These are phyloP conservation scores for Cyberlindnera galapagoensis DNA, from an alignment of 805 yeast species.

Conservation along the genomic window DNA sequence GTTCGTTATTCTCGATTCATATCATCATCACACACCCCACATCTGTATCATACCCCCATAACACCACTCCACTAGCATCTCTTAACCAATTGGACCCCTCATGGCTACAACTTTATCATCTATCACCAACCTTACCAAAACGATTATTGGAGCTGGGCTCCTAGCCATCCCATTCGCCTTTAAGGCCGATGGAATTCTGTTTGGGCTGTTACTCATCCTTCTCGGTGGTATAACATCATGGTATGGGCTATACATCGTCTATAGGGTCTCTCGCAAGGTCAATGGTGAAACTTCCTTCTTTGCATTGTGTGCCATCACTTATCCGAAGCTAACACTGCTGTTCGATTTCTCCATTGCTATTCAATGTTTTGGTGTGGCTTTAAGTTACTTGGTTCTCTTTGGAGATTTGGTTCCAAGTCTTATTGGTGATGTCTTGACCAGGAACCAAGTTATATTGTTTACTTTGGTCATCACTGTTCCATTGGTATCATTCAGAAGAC, in stretches of 20 bases:
- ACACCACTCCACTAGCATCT: no score
- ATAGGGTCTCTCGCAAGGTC: conserved; percentile 45
- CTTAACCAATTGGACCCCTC: no score
- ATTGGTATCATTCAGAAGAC: conserved; percentile 48
- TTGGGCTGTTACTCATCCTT: conserved; percentile 49
- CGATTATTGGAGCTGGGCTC: conserved; percentile 77
- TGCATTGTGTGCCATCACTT: conserved; percentile 62
- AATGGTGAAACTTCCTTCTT: conserved; percentile 65
- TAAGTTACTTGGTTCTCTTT: conserved; percentile 64
- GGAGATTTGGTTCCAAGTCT: conserved; percentile 71
- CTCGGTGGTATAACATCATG: conserved; percentile 63
- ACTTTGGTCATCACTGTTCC: conserved; percentile 55
- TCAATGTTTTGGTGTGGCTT: conserved; percentile 75
- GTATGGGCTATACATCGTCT: conserved; percentile 60
- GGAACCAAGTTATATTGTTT: conserved; percentile 37
- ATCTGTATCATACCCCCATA: no score
- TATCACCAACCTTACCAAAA: conserved; percentile 60
- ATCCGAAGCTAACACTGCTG: conserved; percentile 61
- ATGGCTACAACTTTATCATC: conserved; percentile 40
- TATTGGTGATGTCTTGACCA: conserved; percentile 34
- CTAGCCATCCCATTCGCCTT: conserved; percentile 72
- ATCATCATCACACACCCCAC: no score
- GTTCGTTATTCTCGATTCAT: no score
- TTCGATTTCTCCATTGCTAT: conserved; percentile 70
- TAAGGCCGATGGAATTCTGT: conserved; percentile 55